phyloP scores from a whole-genome alignment of 2,329 filamentous ascomycete species.

The Colletotrichum abscissum region DNA sequence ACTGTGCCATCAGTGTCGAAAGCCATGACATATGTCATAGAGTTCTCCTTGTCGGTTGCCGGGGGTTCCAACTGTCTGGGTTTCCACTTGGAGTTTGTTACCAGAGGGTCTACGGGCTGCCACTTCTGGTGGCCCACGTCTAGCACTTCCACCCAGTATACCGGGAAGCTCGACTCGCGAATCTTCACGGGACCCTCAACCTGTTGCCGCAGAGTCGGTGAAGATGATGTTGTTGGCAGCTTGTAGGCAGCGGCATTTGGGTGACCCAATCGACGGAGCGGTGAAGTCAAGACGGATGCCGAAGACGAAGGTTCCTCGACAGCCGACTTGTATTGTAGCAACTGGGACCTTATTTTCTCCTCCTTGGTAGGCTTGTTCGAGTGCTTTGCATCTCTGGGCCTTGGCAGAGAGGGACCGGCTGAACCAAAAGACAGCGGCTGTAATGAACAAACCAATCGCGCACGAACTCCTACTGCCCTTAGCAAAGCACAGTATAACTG shows the following conservation, averaged over 20 bases:
- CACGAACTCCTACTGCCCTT: slow-evolving; percentile 82
- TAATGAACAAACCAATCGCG: slow-evolving; percentile 89
- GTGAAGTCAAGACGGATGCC: slow-evolving; percentile 48
- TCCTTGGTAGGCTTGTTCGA: slow-evolving; percentile 45
- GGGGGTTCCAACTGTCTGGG: slow-evolving; percentile 85
- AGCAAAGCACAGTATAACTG: slow-evolving; percentile 92
- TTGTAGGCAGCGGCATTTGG: slow-evolving; percentile 65
- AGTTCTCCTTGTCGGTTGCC: slow-evolving; percentile 79
- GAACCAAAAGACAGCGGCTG: slow-evolving; percentile 81
- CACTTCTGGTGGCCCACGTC: slow-evolving; percentile 90
- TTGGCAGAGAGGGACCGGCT: slow-evolving; percentile 60
- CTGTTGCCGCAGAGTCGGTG: slow-evolving; percentile 45
- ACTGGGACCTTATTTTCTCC: slow-evolving; percentile 50
- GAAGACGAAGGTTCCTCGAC: slow-evolving; percentile 37
- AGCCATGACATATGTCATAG: slow-evolving; percentile 84
- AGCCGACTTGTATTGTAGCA: slow-evolving; percentile 51
- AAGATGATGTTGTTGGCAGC: slow-evolving; percentile 55
- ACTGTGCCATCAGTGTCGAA: slow-evolving; percentile 85
- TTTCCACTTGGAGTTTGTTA: slow-evolving; percentile 81
- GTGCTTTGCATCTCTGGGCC: slow-evolving; percentile 47
- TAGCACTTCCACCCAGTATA: slow-evolving; percentile 96
- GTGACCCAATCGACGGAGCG: slow-evolving; percentile 63
- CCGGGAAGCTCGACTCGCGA: slow-evolving; percentile 79
- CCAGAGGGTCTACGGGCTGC: slow-evolving; percentile 87
- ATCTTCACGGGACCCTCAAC: slow-evolving; percentile 55